phyloP scores from a whole-genome alignment of 1,139 yeast genomes.

The Sugiyamaella xylanicola region DNA sequence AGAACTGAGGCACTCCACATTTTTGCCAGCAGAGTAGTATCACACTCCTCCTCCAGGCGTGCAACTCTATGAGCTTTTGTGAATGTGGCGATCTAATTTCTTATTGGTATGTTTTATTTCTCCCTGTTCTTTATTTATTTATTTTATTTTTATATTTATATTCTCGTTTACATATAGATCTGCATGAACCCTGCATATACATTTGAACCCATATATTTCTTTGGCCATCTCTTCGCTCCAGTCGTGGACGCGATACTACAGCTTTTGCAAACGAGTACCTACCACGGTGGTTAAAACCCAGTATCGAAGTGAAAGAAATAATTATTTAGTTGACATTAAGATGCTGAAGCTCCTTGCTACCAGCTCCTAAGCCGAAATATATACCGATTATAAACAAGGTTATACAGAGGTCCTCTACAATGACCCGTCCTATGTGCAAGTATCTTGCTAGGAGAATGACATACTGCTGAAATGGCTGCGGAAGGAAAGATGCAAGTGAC shows the following conservation, averaged over 20 bases:
- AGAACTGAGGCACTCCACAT: constrained; percentile 17
- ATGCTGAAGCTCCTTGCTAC: neutral
- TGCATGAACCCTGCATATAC: too few relatives aligned
- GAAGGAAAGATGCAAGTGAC: constrained; percentile 37
- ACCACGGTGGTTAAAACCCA: too few relatives aligned
- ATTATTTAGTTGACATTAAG: too few relatives aligned
- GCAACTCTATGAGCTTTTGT: neutral
- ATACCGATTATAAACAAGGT: constrained; percentile 39
- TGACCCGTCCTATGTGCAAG: constrained; percentile 31
- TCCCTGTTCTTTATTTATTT: too few relatives aligned
- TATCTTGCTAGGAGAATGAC: constrained; percentile 36
- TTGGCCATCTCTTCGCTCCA: too few relatives aligned
- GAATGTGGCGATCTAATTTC: neutral
- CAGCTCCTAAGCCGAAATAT: constrained; percentile 20
- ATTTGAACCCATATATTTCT: too few relatives aligned
- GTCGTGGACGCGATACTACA: too few relatives aligned
- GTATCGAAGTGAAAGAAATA: too few relatives aligned
- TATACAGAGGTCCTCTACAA: constrained; percentile 39
- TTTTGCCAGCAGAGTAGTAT: constrained; percentile 6
- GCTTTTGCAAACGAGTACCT: too few relatives aligned
- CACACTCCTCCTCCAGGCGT: constrained; percentile 3
- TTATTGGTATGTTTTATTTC: too few relatives aligned
- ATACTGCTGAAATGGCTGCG: constrained; percentile 36
- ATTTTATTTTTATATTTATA: too few relatives aligned
- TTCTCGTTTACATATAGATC: too few relatives aligned